Evolutionary conservation across 2,329 filamentous ascomycete species (phyloP).

Genomic region (Cucurbitaria berberidis): DNA sequence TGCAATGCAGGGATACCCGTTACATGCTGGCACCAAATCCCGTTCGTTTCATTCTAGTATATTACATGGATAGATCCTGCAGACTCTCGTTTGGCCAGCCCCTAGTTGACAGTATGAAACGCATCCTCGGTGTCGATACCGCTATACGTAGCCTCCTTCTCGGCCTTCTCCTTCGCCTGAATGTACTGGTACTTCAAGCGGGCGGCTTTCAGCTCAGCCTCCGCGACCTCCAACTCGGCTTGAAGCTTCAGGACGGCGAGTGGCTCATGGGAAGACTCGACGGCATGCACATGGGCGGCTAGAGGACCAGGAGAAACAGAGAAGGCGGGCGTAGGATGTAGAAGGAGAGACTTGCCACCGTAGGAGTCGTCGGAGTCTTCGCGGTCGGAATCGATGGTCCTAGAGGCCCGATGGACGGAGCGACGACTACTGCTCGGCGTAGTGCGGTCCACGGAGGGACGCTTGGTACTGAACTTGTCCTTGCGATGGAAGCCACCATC

Average conservation of each 20-base stretch:
- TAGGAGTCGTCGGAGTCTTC: constrained; percentile 11
- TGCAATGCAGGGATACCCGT: not conserved
- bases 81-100: not conserved
- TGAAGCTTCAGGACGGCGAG: constrained; percentile 34
- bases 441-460: constrained; percentile 13
- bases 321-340: constrained; percentile 10
- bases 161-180: constrained; percentile 25
- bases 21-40: not conserved
- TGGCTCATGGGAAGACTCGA: constrained; percentile 20
- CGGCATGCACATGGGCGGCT: constrained; percentile 5
- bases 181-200: constrained; percentile 30
- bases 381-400: constrained; percentile 16
- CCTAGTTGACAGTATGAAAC: constrained; percentile 3
- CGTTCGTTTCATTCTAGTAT: not conserved
- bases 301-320: constrained; percentile 16
- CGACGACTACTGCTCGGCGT: constrained; percentile 6
- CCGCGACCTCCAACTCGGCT: constrained; percentile 39
- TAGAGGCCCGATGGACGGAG: not conserved
- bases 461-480: constrained; percentile 24
- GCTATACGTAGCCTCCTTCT: constrained; percentile 5
- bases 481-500: constrained; percentile 33
- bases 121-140: not conserved
- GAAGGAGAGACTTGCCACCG: not conserved
- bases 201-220: constrained; percentile 39
- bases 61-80: not conserved